Evolutionary conservation across 208 protist species (phyloP).

Genomic region (Entamoeba dispar): DNA sequence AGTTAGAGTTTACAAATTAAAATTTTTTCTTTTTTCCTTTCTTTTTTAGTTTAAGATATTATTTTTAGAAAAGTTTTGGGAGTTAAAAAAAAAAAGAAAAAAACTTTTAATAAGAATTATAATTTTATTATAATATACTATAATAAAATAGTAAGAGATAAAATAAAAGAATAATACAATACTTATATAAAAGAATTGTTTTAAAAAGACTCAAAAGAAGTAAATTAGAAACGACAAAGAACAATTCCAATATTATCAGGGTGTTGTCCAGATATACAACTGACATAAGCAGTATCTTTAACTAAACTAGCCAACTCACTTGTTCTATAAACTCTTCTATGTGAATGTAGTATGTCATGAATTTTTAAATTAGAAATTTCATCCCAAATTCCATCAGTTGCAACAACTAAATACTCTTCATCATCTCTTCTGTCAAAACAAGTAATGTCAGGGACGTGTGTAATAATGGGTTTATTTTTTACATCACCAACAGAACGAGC

Average conservation of each 20-base stretch:
- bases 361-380: background rate
- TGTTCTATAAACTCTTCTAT: background rate
- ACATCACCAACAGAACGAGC: background rate
- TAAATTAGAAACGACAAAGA: background rate
- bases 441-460: background rate
- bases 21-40: background rate
- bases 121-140: too few species aligned
- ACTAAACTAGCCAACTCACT: background rate
- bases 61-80: too few species aligned
- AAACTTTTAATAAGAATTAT: too few species aligned
- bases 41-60: too few species aligned
- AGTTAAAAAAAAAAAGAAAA: too few species aligned
- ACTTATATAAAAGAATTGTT: too few species aligned
- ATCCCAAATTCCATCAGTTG: background rate
- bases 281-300: background rate
- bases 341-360: background rate
- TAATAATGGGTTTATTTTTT: background rate
- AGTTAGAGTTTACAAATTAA: too few species aligned
- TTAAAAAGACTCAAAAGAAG: too few species aligned
- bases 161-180: too few species aligned
- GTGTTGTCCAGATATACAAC: background rate
- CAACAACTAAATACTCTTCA: background rate
- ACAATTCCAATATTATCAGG: background rate
- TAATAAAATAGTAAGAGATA: too few species aligned
- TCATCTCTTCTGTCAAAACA: background rate